These are phyloP conservation scores for Neopestalotiopsis clavispora DNA, from an alignment of 2,329 filamentous ascomycete species.

Conservation along the genomic window DNA sequence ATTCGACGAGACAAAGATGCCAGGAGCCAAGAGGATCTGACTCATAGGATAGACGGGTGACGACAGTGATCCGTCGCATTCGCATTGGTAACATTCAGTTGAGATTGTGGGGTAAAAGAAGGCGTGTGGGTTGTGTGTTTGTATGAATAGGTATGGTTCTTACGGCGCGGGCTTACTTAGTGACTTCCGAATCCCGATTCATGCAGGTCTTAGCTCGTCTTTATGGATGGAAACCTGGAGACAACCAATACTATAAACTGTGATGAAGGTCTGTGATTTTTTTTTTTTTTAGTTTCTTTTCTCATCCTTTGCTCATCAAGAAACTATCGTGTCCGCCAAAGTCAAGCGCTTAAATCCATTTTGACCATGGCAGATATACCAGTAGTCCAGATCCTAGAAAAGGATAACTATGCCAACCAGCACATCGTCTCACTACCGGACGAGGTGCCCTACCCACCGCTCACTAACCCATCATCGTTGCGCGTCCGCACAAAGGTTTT, in stretches of 20 bases:
- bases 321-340: too few species aligned
- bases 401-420: constrained; percentile 35
- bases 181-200: too few species aligned
- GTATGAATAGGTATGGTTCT: too few species aligned
- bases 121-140: too few species aligned
- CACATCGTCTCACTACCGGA: constrained; percentile 30
- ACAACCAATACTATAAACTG: too few species aligned
- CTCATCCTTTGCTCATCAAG: neutral
- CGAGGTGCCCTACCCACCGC: constrained; percentile 28
- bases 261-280: too few species aligned
- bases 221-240: too few species aligned
- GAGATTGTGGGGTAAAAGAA: too few species aligned
- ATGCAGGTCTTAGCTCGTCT: too few species aligned
- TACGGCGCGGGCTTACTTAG: too few species aligned
- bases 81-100: neutral
- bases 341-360: too few species aligned
- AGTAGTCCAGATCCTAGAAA: constrained; percentile 35
- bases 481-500: constrained; percentile 35
- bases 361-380: constrained; percentile 32
- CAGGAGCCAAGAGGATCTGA: neutral
- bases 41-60: neutral
- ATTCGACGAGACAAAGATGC: neutral
- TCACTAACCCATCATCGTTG: constrained; percentile 33
- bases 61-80: neutral
- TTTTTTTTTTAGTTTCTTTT: too few species aligned